Base-by-base conservation (phyloP, 371 early-diverging fungal genomes). In the Actinomortierella wolfii region DNA sequence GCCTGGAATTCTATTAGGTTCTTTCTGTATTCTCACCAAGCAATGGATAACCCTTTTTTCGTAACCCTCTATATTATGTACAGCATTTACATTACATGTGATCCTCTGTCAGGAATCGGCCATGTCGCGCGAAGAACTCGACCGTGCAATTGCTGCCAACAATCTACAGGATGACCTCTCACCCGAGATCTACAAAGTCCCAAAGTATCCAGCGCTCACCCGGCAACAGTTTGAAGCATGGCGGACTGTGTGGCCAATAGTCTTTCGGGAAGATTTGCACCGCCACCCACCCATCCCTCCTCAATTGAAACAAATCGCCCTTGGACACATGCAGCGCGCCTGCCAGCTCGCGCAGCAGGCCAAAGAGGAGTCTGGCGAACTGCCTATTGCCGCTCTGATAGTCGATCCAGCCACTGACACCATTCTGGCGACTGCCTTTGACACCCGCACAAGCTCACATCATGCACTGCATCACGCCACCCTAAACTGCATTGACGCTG, bases 391-490 rank as follows among this genome's bases (percentile, higher is more conserved):
- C 7, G 81, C 80, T 1, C 67, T 81, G 4, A 76, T 88, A 24
- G 82, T 85, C 13, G 80, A 88, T 63, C 84, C 85, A 43, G 41
- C 49, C 6, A 78, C 61, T 0, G 73, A 79, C 23, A 24, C 57
- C 4, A 63, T 84, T 6, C 43, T 85, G 40, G 81, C 84, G 3
- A 76, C 81, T 25, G 68, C 76, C 20, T 21, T 43, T 20, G 88
- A 88, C 64, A 80, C 80, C 3, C 76, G 88, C 42, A 56, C 39
- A 7, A 61, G 67, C 26, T 63, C 75, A 11, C 41, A 54, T 20
- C 84, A 88, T 59, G 84, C 86, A 11, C 64, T 88, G 39, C 78
- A 81, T 50, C 88, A 88, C 62, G 86, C 86, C n/a, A 78, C 84
- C 18, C 80, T 88, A 76, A 88, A 86, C 54, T 82, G 84, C 54